Conservation (phyloP, 768 basidiomycete species). For the Pisolithus sp. region DNA sequence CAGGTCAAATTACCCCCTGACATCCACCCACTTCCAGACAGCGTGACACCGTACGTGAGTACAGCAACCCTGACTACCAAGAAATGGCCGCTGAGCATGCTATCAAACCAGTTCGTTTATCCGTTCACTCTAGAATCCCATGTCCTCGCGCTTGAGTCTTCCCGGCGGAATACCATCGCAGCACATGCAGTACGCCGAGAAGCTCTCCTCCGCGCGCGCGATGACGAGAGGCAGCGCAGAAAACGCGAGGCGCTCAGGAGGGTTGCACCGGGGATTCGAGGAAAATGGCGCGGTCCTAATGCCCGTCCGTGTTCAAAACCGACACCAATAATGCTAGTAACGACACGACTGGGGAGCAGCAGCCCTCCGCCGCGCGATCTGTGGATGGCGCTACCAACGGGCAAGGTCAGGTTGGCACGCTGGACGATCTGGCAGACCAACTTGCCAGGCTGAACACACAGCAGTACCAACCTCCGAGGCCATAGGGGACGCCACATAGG, state of each 20-base stretch:
- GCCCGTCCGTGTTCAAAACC: conserved; percentile 12
- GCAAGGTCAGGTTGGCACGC: conserved; percentile 44
- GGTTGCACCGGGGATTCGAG: conserved; percentile 83
- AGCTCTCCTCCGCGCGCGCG: conserved; percentile 60
- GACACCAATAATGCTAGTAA: conserved; percentile 5
- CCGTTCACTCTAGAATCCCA: conserved; percentile 92
- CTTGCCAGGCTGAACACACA: conserved; percentile 56
- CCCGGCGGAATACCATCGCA: conserved; percentile 61
- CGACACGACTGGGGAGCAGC: conserved; percentile 2
- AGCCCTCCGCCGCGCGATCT: too few relatives aligned
- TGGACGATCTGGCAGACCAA: conserved; percentile 80
- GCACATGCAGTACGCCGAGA: conserved; percentile 63
- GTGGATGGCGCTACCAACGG: not conserved
- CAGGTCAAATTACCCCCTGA: conserved; percentile 86
- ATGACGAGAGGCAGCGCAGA: conserved; percentile 69
- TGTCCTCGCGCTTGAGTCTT: conserved; percentile 66
- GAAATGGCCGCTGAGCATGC: not conserved
- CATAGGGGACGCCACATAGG: not conserved
- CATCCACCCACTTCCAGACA: conserved; percentile 91
- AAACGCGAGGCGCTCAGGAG: conserved; percentile 59
- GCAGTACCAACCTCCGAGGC: not conserved
- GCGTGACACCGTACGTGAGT: conserved; percentile 81
- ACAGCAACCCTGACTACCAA: not conserved
- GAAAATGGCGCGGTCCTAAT: conserved; percentile 50
- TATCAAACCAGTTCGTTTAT: conserved; percentile 76